A percentile compares a stretch with the other conserved stretches of the same genome.
These are phyloP conservation scores for Alternaria sp. DNA, from an alignment of 2,329 filamentous ascomycete genomes.

Conservation along the genomic window DNA sequence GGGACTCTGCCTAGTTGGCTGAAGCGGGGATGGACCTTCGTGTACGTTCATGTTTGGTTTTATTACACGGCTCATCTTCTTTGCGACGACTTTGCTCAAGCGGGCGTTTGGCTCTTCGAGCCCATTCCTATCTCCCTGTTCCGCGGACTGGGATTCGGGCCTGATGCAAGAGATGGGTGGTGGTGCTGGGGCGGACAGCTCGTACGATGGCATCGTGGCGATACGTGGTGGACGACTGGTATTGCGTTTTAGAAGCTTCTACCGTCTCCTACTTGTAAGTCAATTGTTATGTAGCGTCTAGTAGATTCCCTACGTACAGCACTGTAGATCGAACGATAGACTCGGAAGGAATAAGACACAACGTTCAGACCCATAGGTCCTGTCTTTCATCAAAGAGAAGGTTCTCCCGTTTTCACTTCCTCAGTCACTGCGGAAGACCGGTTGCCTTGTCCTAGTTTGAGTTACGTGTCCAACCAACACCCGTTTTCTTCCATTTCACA, in stretches of 20 bases:
- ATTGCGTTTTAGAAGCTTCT: conserved; percentile 45
- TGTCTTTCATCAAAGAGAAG: background rate
- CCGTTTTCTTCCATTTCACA: background rate
- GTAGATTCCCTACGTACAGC: background rate
- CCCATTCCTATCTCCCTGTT: conserved; percentile 77
- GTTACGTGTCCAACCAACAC: background rate
- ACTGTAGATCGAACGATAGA: background rate
- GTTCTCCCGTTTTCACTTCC: background rate
- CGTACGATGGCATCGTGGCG: conserved; percentile 65
- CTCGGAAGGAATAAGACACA: background rate
- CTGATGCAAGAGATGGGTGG: conserved; percentile 63
- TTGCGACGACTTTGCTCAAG: conserved; percentile 75
- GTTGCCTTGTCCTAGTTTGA: background rate
- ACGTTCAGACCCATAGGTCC: background rate
- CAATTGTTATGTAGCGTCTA: background rate
- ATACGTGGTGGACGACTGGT: conserved; percentile 69
- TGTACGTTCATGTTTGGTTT: conserved; percentile 71
- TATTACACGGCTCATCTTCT: conserved; percentile 69
- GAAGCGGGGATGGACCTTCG: conserved; percentile 64
- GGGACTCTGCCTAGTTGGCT: conserved; percentile 53
- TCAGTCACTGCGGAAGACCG: background rate
- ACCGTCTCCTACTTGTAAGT: background rate
- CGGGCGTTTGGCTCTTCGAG: conserved; percentile 81
- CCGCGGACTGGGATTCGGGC: conserved; percentile 70
- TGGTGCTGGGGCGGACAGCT: conserved; percentile 69